Evolutionary conservation across 768 basidiomycete species (phyloP).

Genomic region (Phaeolepiota aurea): DNA sequence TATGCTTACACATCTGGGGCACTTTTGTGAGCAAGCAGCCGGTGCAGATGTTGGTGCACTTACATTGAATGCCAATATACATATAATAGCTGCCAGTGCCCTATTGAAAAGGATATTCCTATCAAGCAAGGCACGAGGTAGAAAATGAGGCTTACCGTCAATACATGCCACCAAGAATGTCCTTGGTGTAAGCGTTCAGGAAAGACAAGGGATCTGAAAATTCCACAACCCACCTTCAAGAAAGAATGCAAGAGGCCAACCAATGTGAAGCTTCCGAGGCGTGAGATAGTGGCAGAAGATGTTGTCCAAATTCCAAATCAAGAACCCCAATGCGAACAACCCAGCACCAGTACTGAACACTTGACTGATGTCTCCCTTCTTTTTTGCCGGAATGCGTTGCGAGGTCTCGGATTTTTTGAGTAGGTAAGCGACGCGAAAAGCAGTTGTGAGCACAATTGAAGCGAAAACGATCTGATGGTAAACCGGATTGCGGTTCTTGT

Average conservation of each 20-base stretch:
- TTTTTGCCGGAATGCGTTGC: slow-evolving; percentile 30
- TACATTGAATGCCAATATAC: slow-evolving; percentile 46
- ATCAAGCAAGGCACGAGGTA: neutral
- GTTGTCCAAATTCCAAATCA: slow-evolving; percentile 79
- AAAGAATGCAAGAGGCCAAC: slow-evolving; percentile 61
- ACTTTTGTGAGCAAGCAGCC: slow-evolving; percentile 3
- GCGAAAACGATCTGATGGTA: slow-evolving; percentile 78
- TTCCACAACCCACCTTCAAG: slow-evolving; percentile 44
- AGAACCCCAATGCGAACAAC: slow-evolving; percentile 56
- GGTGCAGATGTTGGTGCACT: slow-evolving; percentile 11
- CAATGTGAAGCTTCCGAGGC: slow-evolving; percentile 42
- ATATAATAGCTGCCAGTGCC: slow-evolving; percentile 44
- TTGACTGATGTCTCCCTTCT: slow-evolving; percentile 28
- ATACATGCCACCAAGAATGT: slow-evolving; percentile 71
- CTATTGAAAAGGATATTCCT: slow-evolving; percentile 14
- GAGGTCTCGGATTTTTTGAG: slow-evolving; percentile 33
- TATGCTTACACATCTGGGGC: slow-evolving; percentile 37
- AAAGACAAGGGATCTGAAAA: neutral
- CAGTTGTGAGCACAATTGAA: slow-evolving; percentile 37
- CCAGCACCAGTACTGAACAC: slow-evolving; percentile 45
- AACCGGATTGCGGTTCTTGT: slow-evolving; percentile 62
- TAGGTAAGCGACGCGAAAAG: slow-evolving; percentile 44
- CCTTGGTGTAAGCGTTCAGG: slow-evolving; percentile 32
- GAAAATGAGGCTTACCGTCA: slow-evolving; percentile 38
- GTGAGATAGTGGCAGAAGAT: slow-evolving; percentile 58